A percentile compares a stretch with the other conserved stretches of the same genome.
phyloP scores from a whole-genome alignment of 140 eudicot genomes.

The Artemisia princeps region DNA sequence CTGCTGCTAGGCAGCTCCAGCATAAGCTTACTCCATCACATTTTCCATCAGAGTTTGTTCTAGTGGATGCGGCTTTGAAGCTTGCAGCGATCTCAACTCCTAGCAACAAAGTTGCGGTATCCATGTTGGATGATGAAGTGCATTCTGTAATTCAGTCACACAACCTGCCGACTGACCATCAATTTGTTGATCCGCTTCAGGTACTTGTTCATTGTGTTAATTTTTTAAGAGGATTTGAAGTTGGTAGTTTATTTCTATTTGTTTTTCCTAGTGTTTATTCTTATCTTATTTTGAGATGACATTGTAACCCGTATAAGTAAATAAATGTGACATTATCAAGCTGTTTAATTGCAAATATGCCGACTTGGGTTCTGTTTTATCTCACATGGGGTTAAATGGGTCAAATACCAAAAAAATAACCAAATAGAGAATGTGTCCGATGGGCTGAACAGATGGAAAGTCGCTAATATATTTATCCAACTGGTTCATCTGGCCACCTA shows the following conservation, averaged over 20 bases:
- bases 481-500: too few species aligned
- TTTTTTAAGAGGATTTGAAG: neutral
- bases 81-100: slow-evolving; percentile 82
- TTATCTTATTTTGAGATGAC: slow-evolving; percentile 14
- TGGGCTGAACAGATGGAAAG: too few species aligned
- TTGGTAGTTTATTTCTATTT: slow-evolving; percentile 9
- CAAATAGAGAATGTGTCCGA: too few species aligned
- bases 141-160: slow-evolving; percentile 50
- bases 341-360: neutral
- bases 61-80: slow-evolving; percentile 76
- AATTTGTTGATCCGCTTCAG: slow-evolving; percentile 67
- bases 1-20: slow-evolving; percentile 94
- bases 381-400: too few species aligned
- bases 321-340: neutral
- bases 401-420: too few species aligned
- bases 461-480: too few species aligned
- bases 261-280: neutral
- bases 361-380: neutral
- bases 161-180: slow-evolving; percentile 40
- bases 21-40: slow-evolving; percentile 71
- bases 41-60: slow-evolving; percentile 57
- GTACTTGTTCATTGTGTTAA: slow-evolving; percentile 28
- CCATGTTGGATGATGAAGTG: slow-evolving; percentile 66
- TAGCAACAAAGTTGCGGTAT: slow-evolving; percentile 34
- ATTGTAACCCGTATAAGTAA: slow-evolving; percentile 10